Evolutionary conservation across 192 early-diverging fungal species (phyloP).

Genomic region (Rhizophagus sp.): DNA sequence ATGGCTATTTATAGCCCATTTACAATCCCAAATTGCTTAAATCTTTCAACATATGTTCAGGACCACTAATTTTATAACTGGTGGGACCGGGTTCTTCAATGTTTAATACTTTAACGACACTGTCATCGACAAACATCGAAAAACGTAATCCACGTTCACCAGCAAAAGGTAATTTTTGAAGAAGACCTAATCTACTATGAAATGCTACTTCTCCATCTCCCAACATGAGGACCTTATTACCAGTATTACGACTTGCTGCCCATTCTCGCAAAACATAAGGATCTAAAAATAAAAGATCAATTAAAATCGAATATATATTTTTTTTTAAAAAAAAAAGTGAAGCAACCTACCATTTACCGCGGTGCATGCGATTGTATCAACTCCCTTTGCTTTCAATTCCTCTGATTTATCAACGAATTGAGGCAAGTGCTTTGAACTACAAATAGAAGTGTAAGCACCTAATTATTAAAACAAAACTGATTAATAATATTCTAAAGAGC

Average conservation of each 20-base stretch:
- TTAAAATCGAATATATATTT: background rate
- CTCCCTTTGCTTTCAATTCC: constrained; percentile 20
- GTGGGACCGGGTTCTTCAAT: constrained; percentile 28
- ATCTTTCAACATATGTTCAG: constrained; percentile 24
- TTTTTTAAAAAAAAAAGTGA: background rate
- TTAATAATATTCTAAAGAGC: background rate
- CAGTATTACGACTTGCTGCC: background rate
- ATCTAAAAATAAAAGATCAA: constrained; percentile 21
- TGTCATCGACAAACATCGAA: constrained; percentile 29
- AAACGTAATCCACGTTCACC: constrained; percentile 26
- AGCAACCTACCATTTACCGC: constrained; percentile 27
- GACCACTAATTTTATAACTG: constrained; percentile 17
- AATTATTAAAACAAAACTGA: background rate
- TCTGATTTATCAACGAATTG: constrained; percentile 16
- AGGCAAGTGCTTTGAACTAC: constrained; percentile 31
- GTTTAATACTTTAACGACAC: constrained; percentile 30
- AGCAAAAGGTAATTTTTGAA: constrained; percentile 17
- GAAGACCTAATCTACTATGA: constrained; percentile 9
- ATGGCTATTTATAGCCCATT: background rate
- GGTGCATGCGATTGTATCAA: constrained; percentile 25
- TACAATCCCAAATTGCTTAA: constrained; percentile 1
- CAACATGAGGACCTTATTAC: constrained; percentile 26
- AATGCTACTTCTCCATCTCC: constrained; percentile 21
- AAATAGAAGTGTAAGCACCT: constrained; percentile 32
- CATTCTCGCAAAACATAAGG: constrained; percentile 32